Evolutionary conservation across 83 land plant genomes (phyloP).

Genomic region (Picea abies): DNA sequence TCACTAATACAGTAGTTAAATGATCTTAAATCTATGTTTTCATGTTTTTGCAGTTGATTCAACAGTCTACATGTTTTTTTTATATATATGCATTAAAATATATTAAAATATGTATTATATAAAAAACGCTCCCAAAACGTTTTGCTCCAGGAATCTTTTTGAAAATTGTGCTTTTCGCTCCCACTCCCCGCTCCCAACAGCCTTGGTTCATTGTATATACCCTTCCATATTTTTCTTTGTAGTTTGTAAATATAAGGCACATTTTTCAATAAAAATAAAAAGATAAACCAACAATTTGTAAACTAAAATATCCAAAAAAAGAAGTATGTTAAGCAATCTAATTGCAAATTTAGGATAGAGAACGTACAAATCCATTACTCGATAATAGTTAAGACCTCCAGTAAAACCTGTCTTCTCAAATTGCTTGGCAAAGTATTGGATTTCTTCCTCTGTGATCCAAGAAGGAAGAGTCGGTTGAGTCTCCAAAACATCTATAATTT

Average conservation of each 20-base stretch:
- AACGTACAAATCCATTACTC: slow-evolving; percentile 44
- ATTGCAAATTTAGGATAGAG: too few relatives aligned
- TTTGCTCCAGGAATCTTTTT: too few relatives aligned
- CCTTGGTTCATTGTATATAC: background rate
- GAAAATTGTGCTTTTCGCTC: too few relatives aligned
- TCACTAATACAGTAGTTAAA: too few relatives aligned
- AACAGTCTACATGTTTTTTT: too few relatives aligned
- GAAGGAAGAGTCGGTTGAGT: slow-evolving; percentile 31
- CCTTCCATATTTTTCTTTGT: background rate
- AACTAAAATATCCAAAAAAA: background rate
- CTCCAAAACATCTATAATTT: slow-evolving; percentile 19
- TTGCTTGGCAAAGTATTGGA: slow-evolving; percentile 49
- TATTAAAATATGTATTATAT: too few relatives aligned
- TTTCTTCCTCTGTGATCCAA: slow-evolving; percentile 76
- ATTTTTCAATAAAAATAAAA: background rate
- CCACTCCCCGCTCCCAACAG: too few relatives aligned
- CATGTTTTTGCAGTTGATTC: too few relatives aligned
- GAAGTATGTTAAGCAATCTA: background rate
- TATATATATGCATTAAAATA: too few relatives aligned
- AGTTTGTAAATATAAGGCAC: background rate
- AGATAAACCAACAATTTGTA: background rate
- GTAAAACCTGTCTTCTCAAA: slow-evolving; percentile 74
- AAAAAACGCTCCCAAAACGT: too few relatives aligned
- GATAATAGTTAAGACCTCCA: slow-evolving; percentile 77
- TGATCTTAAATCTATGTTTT: too few relatives aligned